phyloP scores from a whole-genome alignment of 2,329 filamentous ascomycete genomes.

The Talaromyces sp. region DNA sequence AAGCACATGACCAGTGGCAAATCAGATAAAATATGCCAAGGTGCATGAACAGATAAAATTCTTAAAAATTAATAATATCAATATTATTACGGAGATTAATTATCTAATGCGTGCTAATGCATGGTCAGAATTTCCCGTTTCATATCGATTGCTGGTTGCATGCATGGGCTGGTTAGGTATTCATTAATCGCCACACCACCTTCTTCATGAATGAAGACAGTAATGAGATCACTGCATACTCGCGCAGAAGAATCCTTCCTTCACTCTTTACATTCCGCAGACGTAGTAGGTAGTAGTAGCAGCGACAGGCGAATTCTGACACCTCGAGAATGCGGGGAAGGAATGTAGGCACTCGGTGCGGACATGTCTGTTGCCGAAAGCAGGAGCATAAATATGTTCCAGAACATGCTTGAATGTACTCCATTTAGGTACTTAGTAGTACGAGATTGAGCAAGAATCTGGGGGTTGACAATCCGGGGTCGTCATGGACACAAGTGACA shows the following conservation, averaged over 20 bases:
- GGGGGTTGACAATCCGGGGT: neutral
- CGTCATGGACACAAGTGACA: neutral
- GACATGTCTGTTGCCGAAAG: neutral
- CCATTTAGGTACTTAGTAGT: neutral
- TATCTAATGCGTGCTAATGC: neutral
- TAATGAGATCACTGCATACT: neutral
- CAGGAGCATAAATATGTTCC: neutral
- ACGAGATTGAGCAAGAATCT: neutral
- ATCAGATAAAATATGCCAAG: neutral
- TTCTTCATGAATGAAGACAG: neutral
- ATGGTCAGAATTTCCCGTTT: neutral
- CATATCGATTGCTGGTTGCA: neutral
- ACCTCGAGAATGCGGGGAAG: neutral
- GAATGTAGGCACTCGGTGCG: neutral
- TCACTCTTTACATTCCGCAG: neutral
- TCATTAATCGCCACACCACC: neutral
- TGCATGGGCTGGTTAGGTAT: neutral
- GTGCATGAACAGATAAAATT: too few species aligned
- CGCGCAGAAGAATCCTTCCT: neutral
- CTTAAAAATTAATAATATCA: too few species aligned
- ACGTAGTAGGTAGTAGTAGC: conserved; percentile 26
- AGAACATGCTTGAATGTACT: neutral
- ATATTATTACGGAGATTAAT: neutral
- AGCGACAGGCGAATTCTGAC: neutral
- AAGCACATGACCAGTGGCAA: neutral